phyloP scores from a whole-genome alignment of 2,329 filamentous ascomycete species.

The Penicillium sp. region DNA sequence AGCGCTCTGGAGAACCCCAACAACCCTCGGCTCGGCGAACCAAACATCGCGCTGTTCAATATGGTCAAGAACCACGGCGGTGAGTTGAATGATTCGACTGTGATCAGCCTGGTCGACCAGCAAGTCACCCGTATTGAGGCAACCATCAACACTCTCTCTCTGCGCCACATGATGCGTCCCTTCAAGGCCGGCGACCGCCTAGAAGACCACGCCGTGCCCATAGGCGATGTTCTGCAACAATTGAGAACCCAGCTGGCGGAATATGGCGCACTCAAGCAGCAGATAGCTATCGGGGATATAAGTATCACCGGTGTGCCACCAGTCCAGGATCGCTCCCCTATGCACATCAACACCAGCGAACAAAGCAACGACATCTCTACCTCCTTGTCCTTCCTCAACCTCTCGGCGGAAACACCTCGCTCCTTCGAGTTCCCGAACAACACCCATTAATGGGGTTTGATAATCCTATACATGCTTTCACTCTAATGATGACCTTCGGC shows the following conservation, averaged over 20 bases:
- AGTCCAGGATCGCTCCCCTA: slow-evolving; percentile 4
- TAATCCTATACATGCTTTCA: background rate
- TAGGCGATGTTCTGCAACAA: slow-evolving; percentile 57
- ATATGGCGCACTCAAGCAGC: slow-evolving; percentile 39
- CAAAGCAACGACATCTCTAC: slow-evolving; percentile 22
- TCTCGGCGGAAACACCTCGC: slow-evolving; percentile 17
- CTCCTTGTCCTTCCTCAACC: slow-evolving; percentile 29
- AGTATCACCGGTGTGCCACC: slow-evolving; percentile 21
- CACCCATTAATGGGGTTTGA: slow-evolving; percentile 8
- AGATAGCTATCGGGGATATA: slow-evolving; percentile 29
- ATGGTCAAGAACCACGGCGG: slow-evolving; percentile 66
- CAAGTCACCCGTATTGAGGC: slow-evolving; percentile 94
- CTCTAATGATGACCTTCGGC: slow-evolving; percentile 3
- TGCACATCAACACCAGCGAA: slow-evolving; percentile 11
- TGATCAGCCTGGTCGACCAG: slow-evolving; percentile 87
- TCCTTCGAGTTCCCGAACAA: slow-evolving; percentile 17
- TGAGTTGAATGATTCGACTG: slow-evolving; percentile 80
- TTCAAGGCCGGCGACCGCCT: slow-evolving; percentile 58
- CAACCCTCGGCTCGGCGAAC: slow-evolving; percentile 62
- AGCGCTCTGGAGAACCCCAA: slow-evolving; percentile 72
- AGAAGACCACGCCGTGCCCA: slow-evolving; percentile 70
- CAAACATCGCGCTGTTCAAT: slow-evolving; percentile 78
- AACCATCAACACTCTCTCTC: slow-evolving; percentile 69
- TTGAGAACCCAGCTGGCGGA: slow-evolving; percentile 40
- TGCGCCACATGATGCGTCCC: slow-evolving; percentile 74